Evolutionary conservation across 441 rosid species (phyloP).

Genomic region (Rhodomyrtus psidioides): DNA sequence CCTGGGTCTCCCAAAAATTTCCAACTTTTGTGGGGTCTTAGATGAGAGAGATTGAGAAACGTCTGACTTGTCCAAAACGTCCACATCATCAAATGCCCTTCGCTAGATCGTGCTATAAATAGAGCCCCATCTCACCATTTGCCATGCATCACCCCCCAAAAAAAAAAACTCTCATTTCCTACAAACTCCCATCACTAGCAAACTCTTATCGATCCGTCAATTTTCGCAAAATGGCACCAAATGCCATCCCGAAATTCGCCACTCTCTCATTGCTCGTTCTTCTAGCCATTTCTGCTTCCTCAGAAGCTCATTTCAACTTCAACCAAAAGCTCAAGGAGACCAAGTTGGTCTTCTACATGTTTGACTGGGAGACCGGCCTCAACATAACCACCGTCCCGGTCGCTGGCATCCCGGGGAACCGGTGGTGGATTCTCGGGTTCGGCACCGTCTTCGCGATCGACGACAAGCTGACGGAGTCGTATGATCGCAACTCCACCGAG

Average conservation of each 20-base stretch:
- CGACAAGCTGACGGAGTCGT: conserved; percentile 5
- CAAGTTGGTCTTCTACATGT: conserved; percentile 9
- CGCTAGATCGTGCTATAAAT: not conserved
- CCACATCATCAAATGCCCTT: not conserved
- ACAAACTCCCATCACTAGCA: not conserved
- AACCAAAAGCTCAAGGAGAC: conserved; percentile 4
- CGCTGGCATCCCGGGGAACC: conserved; percentile 11
- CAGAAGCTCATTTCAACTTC: not conserved
- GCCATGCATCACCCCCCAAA: not conserved
- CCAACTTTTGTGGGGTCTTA: not conserved
- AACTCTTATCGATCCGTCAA: not conserved
- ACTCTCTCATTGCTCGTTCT: not conserved
- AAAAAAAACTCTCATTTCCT: not conserved
- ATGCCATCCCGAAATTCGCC: not conserved
- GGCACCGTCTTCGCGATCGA: conserved; percentile 2
- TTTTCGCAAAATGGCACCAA: not conserved
- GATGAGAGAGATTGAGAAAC: not conserved
- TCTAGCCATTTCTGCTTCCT: not conserved
- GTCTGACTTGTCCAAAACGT: not conserved
- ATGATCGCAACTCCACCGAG: not conserved
- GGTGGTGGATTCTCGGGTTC: conserved; percentile 9
- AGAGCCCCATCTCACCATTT: not conserved
- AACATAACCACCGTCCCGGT: conserved; percentile 3
- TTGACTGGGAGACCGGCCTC: conserved; percentile 1
- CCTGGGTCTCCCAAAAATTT: not conserved